These are phyloP conservation scores for Passalora sequoiae DNA, from an alignment of 2,329 filamentous ascomycete species.

Conservation along the genomic window DNA sequence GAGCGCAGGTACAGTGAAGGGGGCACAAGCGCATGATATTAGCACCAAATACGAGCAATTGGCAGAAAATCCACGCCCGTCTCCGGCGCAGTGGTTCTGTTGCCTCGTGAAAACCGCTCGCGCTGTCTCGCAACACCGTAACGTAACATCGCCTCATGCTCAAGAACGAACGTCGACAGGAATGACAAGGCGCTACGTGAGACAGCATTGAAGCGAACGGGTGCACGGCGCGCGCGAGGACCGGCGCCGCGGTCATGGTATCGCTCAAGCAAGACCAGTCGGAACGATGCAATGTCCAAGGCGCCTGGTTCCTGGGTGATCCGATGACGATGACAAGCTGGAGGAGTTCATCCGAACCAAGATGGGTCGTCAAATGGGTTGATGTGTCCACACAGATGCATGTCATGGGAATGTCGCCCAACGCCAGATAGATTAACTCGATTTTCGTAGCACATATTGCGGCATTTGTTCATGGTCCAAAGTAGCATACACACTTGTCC, in stretches of 20 bases:
- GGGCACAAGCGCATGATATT: slow-evolving; percentile 7
- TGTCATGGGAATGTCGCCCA: slow-evolving; percentile 12
- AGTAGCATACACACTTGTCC: slow-evolving; percentile 16
- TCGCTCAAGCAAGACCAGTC: slow-evolving; percentile 15
- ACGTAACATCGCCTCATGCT: slow-evolving; percentile 16
- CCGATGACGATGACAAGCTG: slow-evolving; percentile 17
- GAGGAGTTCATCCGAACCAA: slow-evolving; percentile 21
- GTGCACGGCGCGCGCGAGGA: slow-evolving; percentile 12
- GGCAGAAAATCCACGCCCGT: slow-evolving; percentile 7
- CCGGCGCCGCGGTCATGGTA: slow-evolving; percentile 18
- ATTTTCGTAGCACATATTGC: slow-evolving; percentile 21
- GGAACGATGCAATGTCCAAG: slow-evolving; percentile 8
- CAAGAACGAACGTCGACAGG: slow-evolving; percentile 15
- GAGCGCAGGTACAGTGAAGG: slow-evolving; percentile 2
- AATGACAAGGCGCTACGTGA: slow-evolving; percentile 21
- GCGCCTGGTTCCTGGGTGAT: slow-evolving; percentile 22
- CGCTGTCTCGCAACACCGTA: slow-evolving; percentile 17
- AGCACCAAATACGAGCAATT: slow-evolving; percentile 2
- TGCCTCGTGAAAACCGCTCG: slow-evolving; percentile 11
- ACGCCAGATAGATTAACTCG: slow-evolving; percentile 17
- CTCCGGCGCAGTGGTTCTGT: slow-evolving; percentile 5
- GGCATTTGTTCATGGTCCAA: slow-evolving; percentile 12
- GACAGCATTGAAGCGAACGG: slow-evolving; percentile 15
- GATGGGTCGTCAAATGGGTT: slow-evolving; percentile 18
- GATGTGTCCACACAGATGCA: slow-evolving; percentile 14